Conservation (phyloP, 495 filamentous ascomycete species). For the Penicillium paxilli region DNA sequence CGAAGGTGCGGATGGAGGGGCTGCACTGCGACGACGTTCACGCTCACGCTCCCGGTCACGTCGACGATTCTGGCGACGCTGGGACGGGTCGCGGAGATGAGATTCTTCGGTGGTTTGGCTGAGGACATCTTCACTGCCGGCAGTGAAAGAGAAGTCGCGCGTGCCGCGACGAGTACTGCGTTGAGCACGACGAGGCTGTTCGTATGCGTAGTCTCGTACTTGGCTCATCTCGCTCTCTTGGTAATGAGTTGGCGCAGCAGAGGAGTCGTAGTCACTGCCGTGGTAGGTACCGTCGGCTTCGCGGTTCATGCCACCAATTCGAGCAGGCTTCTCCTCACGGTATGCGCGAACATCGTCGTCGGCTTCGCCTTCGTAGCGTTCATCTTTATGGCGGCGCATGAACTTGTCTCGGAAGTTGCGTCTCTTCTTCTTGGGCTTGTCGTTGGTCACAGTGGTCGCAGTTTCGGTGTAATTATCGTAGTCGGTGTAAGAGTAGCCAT, state of each 20-base stretch:
- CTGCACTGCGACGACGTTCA: conserved; percentile 21
- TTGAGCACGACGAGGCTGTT: conserved; percentile 6
- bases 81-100: conserved; percentile 38
- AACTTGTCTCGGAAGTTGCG: conserved; percentile 39
- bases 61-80: conserved; percentile 37
- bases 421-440: conserved; percentile 40
- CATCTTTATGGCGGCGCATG: conserved; percentile 39
- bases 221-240: conserved; percentile 55
- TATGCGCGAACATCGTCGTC: conserved; percentile 79
- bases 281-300: conserved; percentile 71
- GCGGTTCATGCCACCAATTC: conserved; percentile 83
- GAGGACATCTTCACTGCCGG: conserved; percentile 52
- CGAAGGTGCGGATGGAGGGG: conserved; percentile 24
- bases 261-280: conserved; percentile 59
- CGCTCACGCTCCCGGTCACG: conserved; percentile 28
- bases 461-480: conserved; percentile 34
- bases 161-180: conserved; percentile 16
- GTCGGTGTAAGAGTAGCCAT: conserved; percentile 52
- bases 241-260: conserved; percentile 48
- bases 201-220: conserved; percentile 46
- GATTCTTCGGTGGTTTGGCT: conserved; percentile 57
- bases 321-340: conserved; percentile 78
- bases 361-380: conserved; percentile 55
- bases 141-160: conserved; percentile 50
- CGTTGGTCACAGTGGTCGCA: conserved; percentile 38